phyloP scores from a whole-genome alignment of 2,329 filamentous ascomycete genomes.

The Hypoxylon sp. region DNA sequence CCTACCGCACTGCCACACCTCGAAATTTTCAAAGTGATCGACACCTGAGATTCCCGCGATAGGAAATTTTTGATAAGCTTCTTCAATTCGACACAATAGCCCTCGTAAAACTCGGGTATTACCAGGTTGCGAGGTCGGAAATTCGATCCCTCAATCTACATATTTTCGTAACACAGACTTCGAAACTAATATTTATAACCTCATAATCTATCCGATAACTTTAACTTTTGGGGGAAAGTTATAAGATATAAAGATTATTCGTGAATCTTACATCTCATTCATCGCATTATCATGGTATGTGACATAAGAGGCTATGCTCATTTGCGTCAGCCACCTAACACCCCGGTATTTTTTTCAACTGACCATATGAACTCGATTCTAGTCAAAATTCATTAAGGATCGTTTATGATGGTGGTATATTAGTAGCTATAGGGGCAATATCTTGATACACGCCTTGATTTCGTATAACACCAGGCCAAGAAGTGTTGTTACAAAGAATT shows the following conservation, averaged over 20 bases:
- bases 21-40: no score
- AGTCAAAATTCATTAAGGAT: neutral
- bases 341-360: neutral
- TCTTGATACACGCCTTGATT: neutral
- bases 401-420: neutral
- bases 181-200: no score
- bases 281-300: constrained; percentile 6
- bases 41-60: no score
- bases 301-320: constrained; percentile 5
- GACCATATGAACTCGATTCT: neutral
- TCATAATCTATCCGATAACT: neutral
- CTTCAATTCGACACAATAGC: no score
- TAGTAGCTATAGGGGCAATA: neutral
- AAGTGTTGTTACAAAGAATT: neutral
- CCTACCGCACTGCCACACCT: no score
- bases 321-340: neutral
- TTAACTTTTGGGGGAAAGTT: neutral
- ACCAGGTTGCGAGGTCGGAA: no score
- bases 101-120: no score
- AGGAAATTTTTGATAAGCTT: no score
- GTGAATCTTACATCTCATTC: neutral
- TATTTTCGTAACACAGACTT: no score
- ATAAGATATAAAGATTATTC: no score
- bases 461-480: neutral
- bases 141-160: no score